Evolutionary conservation across 192 early-diverging fungal genomes (phyloP), one percentile per base, ranked within the genome.

Genomic region (Rhizoclosmatium globosum): DNA sequence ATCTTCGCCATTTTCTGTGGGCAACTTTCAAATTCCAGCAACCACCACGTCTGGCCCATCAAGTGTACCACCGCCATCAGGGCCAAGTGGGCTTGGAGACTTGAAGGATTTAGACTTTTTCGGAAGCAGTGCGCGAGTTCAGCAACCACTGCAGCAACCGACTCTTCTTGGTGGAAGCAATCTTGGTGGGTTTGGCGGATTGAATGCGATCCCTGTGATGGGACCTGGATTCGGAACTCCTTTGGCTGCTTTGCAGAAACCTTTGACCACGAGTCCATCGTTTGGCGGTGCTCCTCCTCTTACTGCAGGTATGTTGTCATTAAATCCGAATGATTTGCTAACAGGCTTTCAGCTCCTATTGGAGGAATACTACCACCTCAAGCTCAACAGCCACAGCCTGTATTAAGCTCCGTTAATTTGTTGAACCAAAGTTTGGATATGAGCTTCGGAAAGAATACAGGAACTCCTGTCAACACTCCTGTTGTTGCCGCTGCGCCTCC

Each of bases 21-120:
- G 11, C 15, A 67, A 76, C 41, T 76, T 31, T 50, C n/a, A 64
- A 46, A 41, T 71, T 3, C 58, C 77, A 46, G 21, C 39, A 19
- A 42, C 68, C 47, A 57, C 31, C 9, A 31, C 59, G 3, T 31
- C 39, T 9, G 47, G 39, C 21, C n/a, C 62, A 21, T 2, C 41
- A 48, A 59, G 23, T 7, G 17, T 44, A 17, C 4, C 71, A 46
- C 59, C 39, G 19, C 57, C 79, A 69, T 69, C 80, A 3, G 57
- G 67, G 45, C 17, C 23, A 17, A 39, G 59, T n/a, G 53, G 60
- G 39, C 58, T 86, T 68, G 78, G 72, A 60, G 85, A 81, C 74
- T 71, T 86, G 53, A 56, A 73, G 43, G 67, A 68, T 50, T 66
- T 86, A 67, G 79, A 81, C 58, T 86, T 86, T 77, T 78, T 80